Conservation (phyloP, 73 alveolate species). For the Paramecium tetraurelia region DNA sequence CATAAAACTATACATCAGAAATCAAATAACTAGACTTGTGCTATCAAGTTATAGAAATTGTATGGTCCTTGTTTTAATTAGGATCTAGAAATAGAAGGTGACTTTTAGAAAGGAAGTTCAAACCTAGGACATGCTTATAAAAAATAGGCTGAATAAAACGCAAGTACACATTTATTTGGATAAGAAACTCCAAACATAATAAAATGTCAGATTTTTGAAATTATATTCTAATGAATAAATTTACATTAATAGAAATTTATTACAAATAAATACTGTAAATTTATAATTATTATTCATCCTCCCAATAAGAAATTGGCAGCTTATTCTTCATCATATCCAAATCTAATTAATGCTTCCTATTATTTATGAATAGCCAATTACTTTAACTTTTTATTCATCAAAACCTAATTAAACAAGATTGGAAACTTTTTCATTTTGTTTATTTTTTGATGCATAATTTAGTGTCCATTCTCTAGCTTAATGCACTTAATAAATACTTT, state of each 20-base stretch:
- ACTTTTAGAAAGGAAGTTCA: neutral
- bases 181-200: neutral
- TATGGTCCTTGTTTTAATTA: neutral
- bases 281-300: neutral
- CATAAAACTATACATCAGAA: neutral
- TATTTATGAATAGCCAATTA: neutral
- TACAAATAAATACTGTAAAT: neutral
- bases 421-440: constrained; percentile 69
- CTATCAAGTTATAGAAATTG: too few relatives aligned
- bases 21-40: too few relatives aligned
- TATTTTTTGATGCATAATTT: constrained; percentile 63
- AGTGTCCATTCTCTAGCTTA: constrained; percentile 59
- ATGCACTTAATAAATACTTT: constrained; percentile 35
- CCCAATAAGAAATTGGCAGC: constrained; percentile 62
- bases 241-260: too few relatives aligned
- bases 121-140: neutral
- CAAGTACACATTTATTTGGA: neutral
- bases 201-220: neutral
- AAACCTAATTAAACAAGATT: constrained; percentile 88
- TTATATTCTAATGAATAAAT: neutral
- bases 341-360: constrained; percentile 63
- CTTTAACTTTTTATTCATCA: constrained; percentile 69
- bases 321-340: constrained; percentile 63
- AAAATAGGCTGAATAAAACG: neutral
- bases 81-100: neutral